phyloP scores from a whole-genome alignment of 1,139 yeast genomes.

The Geotrichum restrictum region DNA sequence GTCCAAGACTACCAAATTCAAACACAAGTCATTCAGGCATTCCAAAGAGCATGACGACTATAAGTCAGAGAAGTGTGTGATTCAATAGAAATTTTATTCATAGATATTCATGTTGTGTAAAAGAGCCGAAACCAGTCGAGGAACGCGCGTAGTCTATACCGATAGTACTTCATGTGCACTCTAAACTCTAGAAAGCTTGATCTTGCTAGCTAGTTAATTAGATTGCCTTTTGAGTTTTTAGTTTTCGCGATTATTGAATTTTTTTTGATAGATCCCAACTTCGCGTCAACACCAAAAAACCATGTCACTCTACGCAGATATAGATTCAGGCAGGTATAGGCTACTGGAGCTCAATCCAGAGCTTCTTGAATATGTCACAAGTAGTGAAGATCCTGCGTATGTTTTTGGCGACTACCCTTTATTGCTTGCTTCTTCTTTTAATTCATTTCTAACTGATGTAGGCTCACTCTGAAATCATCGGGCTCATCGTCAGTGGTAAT shows the following conservation, averaged over 20 bases:
- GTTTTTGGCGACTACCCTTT: not conserved
- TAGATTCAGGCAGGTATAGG: constrained; percentile 18
- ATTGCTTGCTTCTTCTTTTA: too few relatives aligned
- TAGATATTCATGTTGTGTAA: not conserved
- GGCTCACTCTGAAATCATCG: constrained; percentile 41
- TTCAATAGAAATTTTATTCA: constrained; percentile 9
- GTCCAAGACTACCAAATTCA: not conserved
- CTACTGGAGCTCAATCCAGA: constrained; percentile 19
- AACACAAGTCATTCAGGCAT: not conserved
- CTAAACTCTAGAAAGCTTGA: too few relatives aligned
- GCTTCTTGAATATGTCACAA: constrained; percentile 11
- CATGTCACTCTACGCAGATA: constrained; percentile 21
- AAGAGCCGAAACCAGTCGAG: too few relatives aligned
- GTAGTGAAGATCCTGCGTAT: constrained; percentile 13
- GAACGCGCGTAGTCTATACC: too few relatives aligned
- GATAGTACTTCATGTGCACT: too few relatives aligned
- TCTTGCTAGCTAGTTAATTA: too few relatives aligned
- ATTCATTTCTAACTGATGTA: constrained; percentile 26
- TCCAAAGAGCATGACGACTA: not conserved
- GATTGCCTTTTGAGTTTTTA: too few relatives aligned
- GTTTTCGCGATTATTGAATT: not conserved
- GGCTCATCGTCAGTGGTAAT: constrained; percentile 48
- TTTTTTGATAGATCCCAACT: too few relatives aligned
- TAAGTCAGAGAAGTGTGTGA: constrained; percentile 10
- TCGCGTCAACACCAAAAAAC: not conserved